These are phyloP conservation scores for Suillus bovinus DNA, from an alignment of 768 basidiomycete genomes.

Conservation along the genomic window DNA sequence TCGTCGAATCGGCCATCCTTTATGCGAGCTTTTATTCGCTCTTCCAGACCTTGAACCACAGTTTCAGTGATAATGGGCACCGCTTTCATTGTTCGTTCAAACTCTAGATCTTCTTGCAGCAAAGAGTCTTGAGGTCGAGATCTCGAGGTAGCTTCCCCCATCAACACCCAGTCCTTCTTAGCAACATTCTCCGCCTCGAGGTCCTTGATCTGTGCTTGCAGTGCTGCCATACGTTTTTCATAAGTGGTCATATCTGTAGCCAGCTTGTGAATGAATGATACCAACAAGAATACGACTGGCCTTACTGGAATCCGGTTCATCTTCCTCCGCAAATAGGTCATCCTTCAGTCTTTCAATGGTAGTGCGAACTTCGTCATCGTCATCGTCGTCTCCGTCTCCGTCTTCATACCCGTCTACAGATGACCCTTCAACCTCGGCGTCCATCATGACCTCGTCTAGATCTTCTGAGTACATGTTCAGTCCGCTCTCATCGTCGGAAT, in stretches of 20 bases:
- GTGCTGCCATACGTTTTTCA: slow-evolving; percentile 71
- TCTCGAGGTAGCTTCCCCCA: slow-evolving; percentile 86
- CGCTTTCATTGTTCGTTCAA: slow-evolving; percentile 85
- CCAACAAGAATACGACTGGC: background rate
- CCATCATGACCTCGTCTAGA: slow-evolving; percentile 36
- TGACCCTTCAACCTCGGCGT: slow-evolving; percentile 27
- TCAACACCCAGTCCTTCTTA: slow-evolving; percentile 88
- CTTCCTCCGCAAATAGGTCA: slow-evolving; percentile 77
- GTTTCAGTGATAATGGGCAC: slow-evolving; percentile 92
- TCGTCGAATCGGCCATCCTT: slow-evolving; percentile 87
- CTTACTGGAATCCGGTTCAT: slow-evolving; percentile 20
- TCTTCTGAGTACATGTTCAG: slow-evolving; percentile 34
- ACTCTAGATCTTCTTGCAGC: slow-evolving; percentile 93
- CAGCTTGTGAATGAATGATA: slow-evolving; percentile 5
- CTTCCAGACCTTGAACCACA: slow-evolving; percentile 77
- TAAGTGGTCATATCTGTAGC: slow-evolving; percentile 67
- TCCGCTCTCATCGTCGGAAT: slow-evolving; percentile 40
- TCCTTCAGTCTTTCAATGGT: slow-evolving; percentile 72
- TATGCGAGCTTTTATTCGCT: slow-evolving; percentile 87
- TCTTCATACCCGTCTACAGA: slow-evolving; percentile 24
- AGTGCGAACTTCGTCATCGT: slow-evolving; percentile 36
- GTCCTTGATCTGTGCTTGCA: slow-evolving; percentile 76
- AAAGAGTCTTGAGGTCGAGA: slow-evolving; percentile 88
- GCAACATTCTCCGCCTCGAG: slow-evolving; percentile 88
- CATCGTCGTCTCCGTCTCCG: slow-evolving; percentile 20